Conservation (phyloP, 2,329 filamentous ascomycete genomes). For the Neofusicoccum cordaticola region DNA sequence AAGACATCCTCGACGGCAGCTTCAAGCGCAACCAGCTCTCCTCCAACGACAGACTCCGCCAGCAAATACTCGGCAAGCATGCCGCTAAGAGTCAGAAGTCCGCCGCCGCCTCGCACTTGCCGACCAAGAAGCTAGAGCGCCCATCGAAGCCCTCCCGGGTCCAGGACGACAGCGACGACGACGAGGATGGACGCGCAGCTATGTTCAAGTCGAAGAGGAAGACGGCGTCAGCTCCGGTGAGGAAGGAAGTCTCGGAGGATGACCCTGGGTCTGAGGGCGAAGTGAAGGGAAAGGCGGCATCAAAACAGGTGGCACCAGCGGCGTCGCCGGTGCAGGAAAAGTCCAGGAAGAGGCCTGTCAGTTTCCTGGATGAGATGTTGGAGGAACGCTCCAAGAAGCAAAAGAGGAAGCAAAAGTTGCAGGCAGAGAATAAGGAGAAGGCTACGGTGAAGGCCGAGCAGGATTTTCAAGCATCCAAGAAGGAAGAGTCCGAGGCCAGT, state of each 20-base stretch:
- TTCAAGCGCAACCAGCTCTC: slow-evolving; percentile 35
- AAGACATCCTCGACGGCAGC: slow-evolving; percentile 35
- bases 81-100: slow-evolving; percentile 29
- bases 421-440: not conserved
- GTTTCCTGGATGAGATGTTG: slow-evolving; percentile 56
- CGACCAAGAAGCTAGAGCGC: slow-evolving; percentile 3
- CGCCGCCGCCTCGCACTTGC: slow-evolving; percentile 22
- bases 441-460: not conserved
- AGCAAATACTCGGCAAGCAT: slow-evolving; percentile 43
- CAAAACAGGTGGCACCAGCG: not conserved
- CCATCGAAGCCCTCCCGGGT: slow-evolving; percentile 18
- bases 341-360: slow-evolving; percentile 28
- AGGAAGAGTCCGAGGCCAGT: not conserved
- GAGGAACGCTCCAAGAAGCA: slow-evolving; percentile 50
- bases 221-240: slow-evolving; percentile 6
- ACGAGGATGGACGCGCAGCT: slow-evolving; percentile 37
- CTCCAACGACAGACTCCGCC: slow-evolving; percentile 44
- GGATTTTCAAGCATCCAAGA: not conserved
- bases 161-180: slow-evolving; percentile 37
- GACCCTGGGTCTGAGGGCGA: slow-evolving; percentile 20
- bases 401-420: slow-evolving; percentile 30
- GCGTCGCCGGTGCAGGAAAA: not conserved
- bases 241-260: slow-evolving; percentile 20
- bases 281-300: slow-evolving; percentile 14
- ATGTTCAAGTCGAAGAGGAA: slow-evolving; percentile 33